Conservation (phyloP, 73 alveolate genomes). For the Uronychia setigera region DNA sequence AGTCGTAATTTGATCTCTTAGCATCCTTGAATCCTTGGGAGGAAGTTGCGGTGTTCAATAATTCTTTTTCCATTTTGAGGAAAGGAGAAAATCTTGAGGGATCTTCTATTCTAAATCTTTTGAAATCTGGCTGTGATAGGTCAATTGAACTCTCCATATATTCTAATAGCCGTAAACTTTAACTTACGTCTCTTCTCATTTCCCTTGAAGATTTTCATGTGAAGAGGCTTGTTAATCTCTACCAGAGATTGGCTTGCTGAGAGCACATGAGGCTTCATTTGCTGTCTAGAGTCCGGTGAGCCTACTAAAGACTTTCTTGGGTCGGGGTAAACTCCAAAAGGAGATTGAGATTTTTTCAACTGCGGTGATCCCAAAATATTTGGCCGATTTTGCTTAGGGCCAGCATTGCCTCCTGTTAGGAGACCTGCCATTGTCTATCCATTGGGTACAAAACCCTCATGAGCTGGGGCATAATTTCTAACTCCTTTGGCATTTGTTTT, state of each 20-base stretch:
- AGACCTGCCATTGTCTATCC: not conserved
- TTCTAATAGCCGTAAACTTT: not conserved
- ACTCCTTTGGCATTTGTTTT: not conserved
- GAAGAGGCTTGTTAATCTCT: not conserved
- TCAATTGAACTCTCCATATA: conserved; percentile 21
- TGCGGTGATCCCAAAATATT: not conserved
- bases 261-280: conserved; percentile 1
- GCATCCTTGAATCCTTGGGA: not conserved
- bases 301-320: not conserved
- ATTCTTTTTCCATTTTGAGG: not conserved
- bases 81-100: not conserved
- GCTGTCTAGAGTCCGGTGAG: not conserved
- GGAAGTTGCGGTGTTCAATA: not conserved
- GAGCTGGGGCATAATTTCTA: not conserved
- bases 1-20: too few relatives aligned
- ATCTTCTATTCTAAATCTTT: conserved; percentile 6
- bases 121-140: conserved; percentile 33
- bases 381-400: not conserved
- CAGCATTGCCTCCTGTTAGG: conserved; percentile 3
- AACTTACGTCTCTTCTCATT: not conserved
- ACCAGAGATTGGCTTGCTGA: not conserved
- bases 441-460: not conserved
- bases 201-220: not conserved
- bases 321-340: not conserved
- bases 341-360: not conserved